Conservation (phyloP, 2,329 filamentous ascomycete genomes). For the Clarireedia monteithiana region DNA sequence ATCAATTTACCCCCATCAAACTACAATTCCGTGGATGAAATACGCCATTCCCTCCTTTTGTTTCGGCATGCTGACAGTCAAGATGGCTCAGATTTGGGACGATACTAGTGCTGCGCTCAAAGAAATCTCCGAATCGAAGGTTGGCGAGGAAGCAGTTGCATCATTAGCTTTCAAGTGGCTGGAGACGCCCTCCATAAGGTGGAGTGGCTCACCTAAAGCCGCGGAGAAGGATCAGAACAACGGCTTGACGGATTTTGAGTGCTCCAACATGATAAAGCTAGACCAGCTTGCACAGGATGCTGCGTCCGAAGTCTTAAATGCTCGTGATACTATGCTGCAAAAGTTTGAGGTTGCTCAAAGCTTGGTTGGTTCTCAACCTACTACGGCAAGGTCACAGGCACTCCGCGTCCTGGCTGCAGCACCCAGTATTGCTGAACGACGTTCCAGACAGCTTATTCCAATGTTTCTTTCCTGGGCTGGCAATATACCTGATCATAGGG, state of each 20-base stretch:
- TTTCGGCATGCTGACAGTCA: conserved; percentile 83
- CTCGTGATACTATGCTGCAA: conserved; percentile 50
- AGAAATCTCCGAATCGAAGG: conserved; percentile 60
- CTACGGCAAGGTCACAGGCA: conserved; percentile 65
- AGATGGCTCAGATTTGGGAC: conserved; percentile 80
- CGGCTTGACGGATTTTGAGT: conserved; percentile 71
- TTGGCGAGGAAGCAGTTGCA: conserved; percentile 65
- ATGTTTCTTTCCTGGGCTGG: conserved; percentile 76
- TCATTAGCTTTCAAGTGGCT: conserved; percentile 75
- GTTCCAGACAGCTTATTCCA: conserved; percentile 77
- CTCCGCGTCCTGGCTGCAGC: conserved; percentile 68
- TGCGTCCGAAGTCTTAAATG: conserved; percentile 43
- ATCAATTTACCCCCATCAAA: conserved; percentile 47
- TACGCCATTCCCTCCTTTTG: conserved; percentile 72
- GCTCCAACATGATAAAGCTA: conserved; percentile 62
- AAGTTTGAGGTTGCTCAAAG: conserved; percentile 59
- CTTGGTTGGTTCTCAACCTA: conserved; percentile 40
- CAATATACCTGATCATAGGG: conserved; percentile 33
- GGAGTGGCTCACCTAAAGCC: conserved; percentile 38
- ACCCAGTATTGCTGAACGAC: conserved; percentile 74
- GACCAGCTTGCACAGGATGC: conserved; percentile 43
- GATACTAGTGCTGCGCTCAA: conserved; percentile 71
- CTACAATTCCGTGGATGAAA: conserved; percentile 56
- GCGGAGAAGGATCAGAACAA: conserved; percentile 30
- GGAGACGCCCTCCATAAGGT: conserved; percentile 45